Base-by-base conservation (phyloP, 2,329 filamentous ascomycete genomes). In the Cladophialophora exuberans region DNA sequence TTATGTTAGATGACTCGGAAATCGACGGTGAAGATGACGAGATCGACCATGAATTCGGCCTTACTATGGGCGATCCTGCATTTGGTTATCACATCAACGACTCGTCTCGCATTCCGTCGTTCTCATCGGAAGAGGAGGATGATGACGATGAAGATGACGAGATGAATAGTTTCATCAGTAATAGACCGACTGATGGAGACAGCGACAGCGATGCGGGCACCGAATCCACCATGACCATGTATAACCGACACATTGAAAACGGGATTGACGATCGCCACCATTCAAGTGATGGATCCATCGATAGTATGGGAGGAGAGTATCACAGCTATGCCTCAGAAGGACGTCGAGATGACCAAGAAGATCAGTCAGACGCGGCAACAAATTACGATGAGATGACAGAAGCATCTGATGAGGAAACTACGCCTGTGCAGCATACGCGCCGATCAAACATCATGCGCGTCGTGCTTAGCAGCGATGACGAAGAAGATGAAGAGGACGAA, bases 101-200 rank as follows among this genome's bases (percentile, higher is more conserved):
- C 47, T 43, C 28, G 7, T 42, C 53, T 20, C 31, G 20, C 9
- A 25, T 43, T 38, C 41, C 44, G 22, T 20, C 33, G 9, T 1
- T 26, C 13, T 41, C 38, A 11, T 31, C 30, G 15, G 31, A 17
- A 3, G 49, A 31, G 9, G 59, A 52, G 7, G 36, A 52, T 23
- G 54, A 38, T 3, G 49, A 59, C 15, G 41, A 51, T 10, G 52
- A 53, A 15, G 50, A 59, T n/a, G 60, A 64, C 15, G 58, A 54
- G n/a, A 50, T 60, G 46, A 53, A 62, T 11, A 45, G 57, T n/a
- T 63, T 62, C 33, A 61, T 61, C 35, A 59, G 60, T 30, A 56
- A 54, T 28, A n/a, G n/a, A n/a, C n/a, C n/a, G n/a, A n/a, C n/a
- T n/a, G n/a, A n/a, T n/a, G n/a, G n/a, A n/a, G n/a, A 54, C 11